Base-by-base conservation (phyloP, 139 green algal species). In the Penium margaritaceum region DNA sequence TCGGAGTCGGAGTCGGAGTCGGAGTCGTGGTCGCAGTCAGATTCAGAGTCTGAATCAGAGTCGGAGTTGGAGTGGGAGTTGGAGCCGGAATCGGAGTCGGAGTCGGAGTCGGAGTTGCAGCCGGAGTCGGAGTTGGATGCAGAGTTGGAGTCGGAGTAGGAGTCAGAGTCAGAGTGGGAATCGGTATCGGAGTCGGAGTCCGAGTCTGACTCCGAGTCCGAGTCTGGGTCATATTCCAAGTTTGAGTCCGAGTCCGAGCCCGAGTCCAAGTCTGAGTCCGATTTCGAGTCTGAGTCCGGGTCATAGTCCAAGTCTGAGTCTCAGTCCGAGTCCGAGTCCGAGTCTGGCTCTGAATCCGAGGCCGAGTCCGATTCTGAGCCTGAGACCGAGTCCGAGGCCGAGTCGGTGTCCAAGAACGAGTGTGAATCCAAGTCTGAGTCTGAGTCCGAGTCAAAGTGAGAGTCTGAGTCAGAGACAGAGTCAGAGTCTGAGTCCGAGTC, bases 241-340 rank as follows among this genome's bases (percentile, higher is more conserved):
- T 65, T 15, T 15, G 57, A 15, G 57, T 65, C 30, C 57, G 57
- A 32, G 57, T 65, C 30, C 57, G 57, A 15, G 57, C 15, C 30
- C 57, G 57, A 15, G 57, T 65, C 30, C 57, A 15, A 15, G 57
- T 65, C 30, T 15, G 57, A 15, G 57, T 65, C 30, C 57, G 57
- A 15, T 35, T 65, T 15, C 57, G 57, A 15, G 57, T 65, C 30
- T 15, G 57, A 15, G 57, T 65, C 30, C 57, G 57, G 30, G 57
- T 65, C 30, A 12, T 12, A 15, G 57, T 65, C 30, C 57, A 15
- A 15, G 12, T 65, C 30, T 15, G 57, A 15, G 57, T 65, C 30
- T 15, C 12, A 15, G 57, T 65, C 30, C 57, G 57, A 15, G 57
- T 65, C 30, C 57, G 57, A 15, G 57, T 65, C 30, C 57, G 57